Base-by-base conservation (phyloP, 1,284 basidiomycete species). In the Microbotryomycetes sp. region DNA sequence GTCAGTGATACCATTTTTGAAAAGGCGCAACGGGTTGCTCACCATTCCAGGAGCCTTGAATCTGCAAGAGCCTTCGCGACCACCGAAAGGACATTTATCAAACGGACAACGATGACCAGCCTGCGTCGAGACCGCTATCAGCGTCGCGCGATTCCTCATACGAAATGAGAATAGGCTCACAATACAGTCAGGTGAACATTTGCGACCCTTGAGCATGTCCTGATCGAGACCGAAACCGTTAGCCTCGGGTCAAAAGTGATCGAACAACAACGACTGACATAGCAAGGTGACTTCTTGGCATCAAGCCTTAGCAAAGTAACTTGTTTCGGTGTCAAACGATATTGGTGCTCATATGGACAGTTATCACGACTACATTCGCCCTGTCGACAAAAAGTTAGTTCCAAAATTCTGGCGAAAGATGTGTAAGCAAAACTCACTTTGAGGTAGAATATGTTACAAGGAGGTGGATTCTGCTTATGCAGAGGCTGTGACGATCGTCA, bases 381-480 rank as follows among this genome's bases (percentile, higher is more conserved):
- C n/a, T n/a, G n/a, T n/a, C n/a, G n/a, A n/a, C n/a, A 51, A 36
- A 46, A 36, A 54, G 14, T 31, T 4, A 61, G 6, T 32, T 16
- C 45, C 28, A 31, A 45, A n/a, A n/a, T n/a, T n/a, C n/a, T n/a
- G n/a, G n/a, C n/a, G n/a, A n/a, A n/a, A n/a, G n/a, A n/a, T n/a
- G n/a, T n/a, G n/a, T n/a, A n/a, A n/a, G n/a, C n/a, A n/a, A n/a
- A n/a, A n/a, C n/a, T 47, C 70, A 69, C n/a, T 1, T 75, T 66
- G 28, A 80, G 72, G 66, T 80, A 80, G 67, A 72, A 75, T 65
- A 75, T 76, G 56, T 79, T 80, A 67, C 80, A 80, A 2, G 78
- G 77, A 1, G 76, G 75, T 4, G 78, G 78, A 62, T 69, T 76
- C 48, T 77, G 77, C 78, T 55, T 57, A 49, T 53, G 59, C 14